Percentiles rank a stretch among this genome's conserved stretches.
These are phyloP conservation scores for Fusarium cyanostomum DNA, from an alignment of 2,329 filamentous ascomycete genomes.

Conservation along the genomic window DNA sequence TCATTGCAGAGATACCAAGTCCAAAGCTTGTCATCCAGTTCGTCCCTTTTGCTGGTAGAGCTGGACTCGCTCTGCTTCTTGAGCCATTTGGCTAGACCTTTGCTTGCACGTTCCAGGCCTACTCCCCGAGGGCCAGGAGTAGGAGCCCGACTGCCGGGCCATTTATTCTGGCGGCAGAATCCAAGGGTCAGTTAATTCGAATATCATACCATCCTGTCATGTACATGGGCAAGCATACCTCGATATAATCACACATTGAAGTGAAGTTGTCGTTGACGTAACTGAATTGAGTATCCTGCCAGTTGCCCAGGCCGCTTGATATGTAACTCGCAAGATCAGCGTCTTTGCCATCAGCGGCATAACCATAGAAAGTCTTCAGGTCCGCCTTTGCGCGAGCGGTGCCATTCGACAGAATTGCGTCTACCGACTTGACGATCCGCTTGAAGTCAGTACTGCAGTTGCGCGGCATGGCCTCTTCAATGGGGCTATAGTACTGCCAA, in stretches of 20 bases:
- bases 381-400: slow-evolving; percentile 46
- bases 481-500: slow-evolving; percentile 65
- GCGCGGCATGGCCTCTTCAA: slow-evolving; percentile 56
- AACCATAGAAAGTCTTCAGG: slow-evolving; percentile 46
- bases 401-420: slow-evolving; percentile 57
- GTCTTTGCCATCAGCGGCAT: background rate
- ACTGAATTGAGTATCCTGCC: background rate
- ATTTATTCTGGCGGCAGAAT: background rate
- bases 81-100: background rate
- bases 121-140: background rate
- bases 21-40: background rate
- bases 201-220: background rate
- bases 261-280: background rate
- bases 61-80: background rate
- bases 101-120: background rate
- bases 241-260: background rate
- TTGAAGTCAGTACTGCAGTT: slow-evolving; percentile 72
- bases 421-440: slow-evolving; percentile 58
- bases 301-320: slow-evolving; percentile 54
- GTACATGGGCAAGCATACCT: background rate
- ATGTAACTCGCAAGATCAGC: slow-evolving; percentile 6
- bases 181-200: no score
- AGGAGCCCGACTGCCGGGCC: background rate
- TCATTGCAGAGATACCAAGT: background rate
- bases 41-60: background rate